phyloP scores from a whole-genome alignment of 441 rosid genomes.

The Brassica hybrid region DNA sequence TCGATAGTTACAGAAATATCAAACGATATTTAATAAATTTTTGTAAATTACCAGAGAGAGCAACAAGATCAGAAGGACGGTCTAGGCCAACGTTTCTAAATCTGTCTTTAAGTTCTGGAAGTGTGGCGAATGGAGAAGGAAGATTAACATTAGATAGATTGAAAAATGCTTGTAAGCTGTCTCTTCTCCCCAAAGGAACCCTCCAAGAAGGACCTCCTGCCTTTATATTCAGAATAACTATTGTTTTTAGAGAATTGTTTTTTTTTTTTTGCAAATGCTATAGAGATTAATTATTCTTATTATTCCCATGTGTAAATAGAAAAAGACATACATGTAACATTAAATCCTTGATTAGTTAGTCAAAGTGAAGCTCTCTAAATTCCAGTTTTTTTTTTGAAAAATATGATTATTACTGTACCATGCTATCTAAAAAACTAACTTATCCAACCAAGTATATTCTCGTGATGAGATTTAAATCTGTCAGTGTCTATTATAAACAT shows the following conservation, averaged over 20 bases:
- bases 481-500: neutral
- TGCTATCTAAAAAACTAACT: neutral
- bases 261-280: neutral
- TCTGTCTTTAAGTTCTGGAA: constrained; percentile 38
- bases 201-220: constrained; percentile 63
- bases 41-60: constrained; percentile 58
- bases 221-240: constrained; percentile 25
- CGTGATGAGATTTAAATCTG: neutral
- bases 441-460: neutral
- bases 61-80: constrained; percentile 56
- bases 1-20: neutral
- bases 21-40: neutral
- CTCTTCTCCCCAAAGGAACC: constrained; percentile 61
- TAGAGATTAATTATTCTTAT: neutral
- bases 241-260: neutral
- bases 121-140: constrained; percentile 43
- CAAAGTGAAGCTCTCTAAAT: neutral
- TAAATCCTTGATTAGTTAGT: neutral
- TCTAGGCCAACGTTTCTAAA: constrained; percentile 54
- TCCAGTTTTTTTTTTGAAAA: neutral
- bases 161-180: too few species aligned
- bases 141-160: constrained; percentile 39
- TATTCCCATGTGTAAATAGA: neutral
- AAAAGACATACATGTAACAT: neutral
- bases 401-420: neutral